Conservation (phyloP, 2,329 filamentous ascomycete genomes). For the Curvularia sp. region DNA sequence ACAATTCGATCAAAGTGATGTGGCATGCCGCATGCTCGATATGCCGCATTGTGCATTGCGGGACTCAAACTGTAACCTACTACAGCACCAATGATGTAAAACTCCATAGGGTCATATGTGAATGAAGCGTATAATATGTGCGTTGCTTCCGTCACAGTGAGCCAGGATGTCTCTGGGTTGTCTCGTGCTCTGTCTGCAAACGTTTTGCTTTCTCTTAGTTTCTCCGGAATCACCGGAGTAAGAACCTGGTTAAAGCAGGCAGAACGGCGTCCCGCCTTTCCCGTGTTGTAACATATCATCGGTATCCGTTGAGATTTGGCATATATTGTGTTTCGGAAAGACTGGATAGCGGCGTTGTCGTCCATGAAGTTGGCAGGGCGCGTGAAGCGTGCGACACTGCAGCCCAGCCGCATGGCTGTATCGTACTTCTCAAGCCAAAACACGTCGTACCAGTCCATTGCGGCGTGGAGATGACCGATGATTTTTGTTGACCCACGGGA, state of each 20-base stretch:
- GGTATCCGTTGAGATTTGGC: constrained; percentile 58
- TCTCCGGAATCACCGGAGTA: constrained; percentile 65
- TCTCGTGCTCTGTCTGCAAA: constrained; percentile 49
- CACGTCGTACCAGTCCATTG: constrained; percentile 63
- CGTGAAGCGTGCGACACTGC: constrained; percentile 68
- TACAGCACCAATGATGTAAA: constrained; percentile 76
- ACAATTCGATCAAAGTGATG: constrained; percentile 71
- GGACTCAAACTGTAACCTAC: constrained; percentile 78
- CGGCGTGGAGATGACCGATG: constrained; percentile 64
- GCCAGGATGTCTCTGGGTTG: constrained; percentile 53
- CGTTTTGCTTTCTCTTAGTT: constrained; percentile 46
- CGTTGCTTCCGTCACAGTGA: constrained; percentile 70
- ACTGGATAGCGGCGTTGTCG: constrained; percentile 68
- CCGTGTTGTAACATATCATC: constrained; percentile 70
- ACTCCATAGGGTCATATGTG: constrained; percentile 71
- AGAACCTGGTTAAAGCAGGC: constrained; percentile 71
- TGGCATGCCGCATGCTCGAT: constrained; percentile 70
- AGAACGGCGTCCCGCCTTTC: constrained; percentile 67
- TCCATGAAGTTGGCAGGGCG: constrained; percentile 63
- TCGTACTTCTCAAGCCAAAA: constrained; percentile 66
- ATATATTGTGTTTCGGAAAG: constrained; percentile 61
- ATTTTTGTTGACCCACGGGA: constrained; percentile 65
- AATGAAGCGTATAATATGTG: constrained; percentile 71
- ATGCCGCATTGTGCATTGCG: constrained; percentile 77
- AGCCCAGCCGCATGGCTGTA: constrained; percentile 64